A percentile compares a stretch with the other conserved stretches of the same genome.
Evolutionary conservation across 2,329 filamentous ascomycete genomes (phyloP).

Genomic region (Hypomyces rosellus): DNA sequence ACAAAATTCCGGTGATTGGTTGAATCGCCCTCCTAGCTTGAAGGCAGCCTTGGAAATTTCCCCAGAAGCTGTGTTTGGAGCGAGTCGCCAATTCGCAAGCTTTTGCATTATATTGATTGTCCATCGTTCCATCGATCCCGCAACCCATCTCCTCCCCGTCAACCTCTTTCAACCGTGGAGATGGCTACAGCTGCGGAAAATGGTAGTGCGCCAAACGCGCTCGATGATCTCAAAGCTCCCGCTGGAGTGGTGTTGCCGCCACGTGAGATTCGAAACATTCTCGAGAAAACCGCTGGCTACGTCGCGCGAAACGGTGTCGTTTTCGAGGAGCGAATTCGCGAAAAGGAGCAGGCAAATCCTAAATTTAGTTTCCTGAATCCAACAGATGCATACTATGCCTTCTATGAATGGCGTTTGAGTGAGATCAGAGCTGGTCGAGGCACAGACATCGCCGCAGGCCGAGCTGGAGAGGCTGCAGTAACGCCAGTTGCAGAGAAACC

Average conservation of each 20-base stretch:
- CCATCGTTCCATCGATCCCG: slow-evolving; percentile 8
- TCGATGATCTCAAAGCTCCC: slow-evolving; percentile 71
- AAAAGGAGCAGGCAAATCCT: slow-evolving; percentile 77
- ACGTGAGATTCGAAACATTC: slow-evolving; percentile 72
- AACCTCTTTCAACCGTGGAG: slow-evolving; percentile 1
- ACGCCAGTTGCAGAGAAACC: slow-evolving; percentile 51
- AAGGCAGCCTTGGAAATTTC: slow-evolving; percentile 11
- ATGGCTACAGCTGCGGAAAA: slow-evolving; percentile 38
- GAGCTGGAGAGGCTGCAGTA: slow-evolving; percentile 55
- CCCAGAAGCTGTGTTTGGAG: neutral
- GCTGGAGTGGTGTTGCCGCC: slow-evolving; percentile 82
- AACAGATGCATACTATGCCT: slow-evolving; percentile 78
- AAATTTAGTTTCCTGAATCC: slow-evolving; percentile 84
- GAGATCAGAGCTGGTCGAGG: slow-evolving; percentile 83
- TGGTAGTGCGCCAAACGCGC: slow-evolving; percentile 44
- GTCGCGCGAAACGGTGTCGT: slow-evolving; percentile 62
- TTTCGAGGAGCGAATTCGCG: slow-evolving; percentile 78
- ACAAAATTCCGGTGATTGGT: neutral
- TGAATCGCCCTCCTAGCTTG: neutral
- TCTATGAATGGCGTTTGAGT: slow-evolving; percentile 82
- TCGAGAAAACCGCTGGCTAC: slow-evolving; percentile 94
- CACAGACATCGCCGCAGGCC: slow-evolving; percentile 69
- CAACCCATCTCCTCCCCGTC: neutral
- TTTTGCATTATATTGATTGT: slow-evolving; percentile 1
- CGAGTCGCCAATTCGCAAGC: no score